These are phyloP conservation scores for Cyclanthera cordifolia DNA, from an alignment of 306 rosid species.

Conservation along the genomic window DNA sequence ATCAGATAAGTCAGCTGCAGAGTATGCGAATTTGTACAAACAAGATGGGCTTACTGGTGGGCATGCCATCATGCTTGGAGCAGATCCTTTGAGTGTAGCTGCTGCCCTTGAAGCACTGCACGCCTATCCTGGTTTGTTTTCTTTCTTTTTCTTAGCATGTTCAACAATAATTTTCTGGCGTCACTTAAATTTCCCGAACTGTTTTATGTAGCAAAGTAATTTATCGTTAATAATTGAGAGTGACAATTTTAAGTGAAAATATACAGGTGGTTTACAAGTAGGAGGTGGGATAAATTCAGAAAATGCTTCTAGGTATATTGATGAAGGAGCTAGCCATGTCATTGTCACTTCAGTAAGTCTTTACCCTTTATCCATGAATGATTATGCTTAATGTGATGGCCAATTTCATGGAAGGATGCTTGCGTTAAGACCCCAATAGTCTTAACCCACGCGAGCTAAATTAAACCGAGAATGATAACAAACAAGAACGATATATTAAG, in stretches of 20 bases:
- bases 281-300: conserved; percentile 96
- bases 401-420: neutral
- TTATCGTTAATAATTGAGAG: neutral
- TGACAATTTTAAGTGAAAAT: too few relatives aligned
- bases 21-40: conserved; percentile 59
- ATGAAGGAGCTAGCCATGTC: conserved; percentile 90
- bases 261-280: conserved; percentile 71
- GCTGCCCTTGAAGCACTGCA: conserved; percentile 74
- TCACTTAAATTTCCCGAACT: neutral
- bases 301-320: conserved; percentile 59
- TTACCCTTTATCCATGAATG: conserved; percentile 6
- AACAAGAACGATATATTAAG: too few relatives aligned
- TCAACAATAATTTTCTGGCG: neutral
- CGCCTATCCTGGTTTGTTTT: conserved; percentile 62
- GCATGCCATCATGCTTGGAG: conserved; percentile 87
- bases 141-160: neutral
- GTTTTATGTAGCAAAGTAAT: too few relatives aligned
- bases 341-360: conserved; percentile 73
- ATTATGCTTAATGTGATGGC: neutral
- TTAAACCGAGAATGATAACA: too few relatives aligned
- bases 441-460: too few relatives aligned
- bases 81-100: conserved; percentile 69
- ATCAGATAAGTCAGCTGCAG: conserved; percentile 80
- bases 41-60: conserved; percentile 74
- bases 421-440: too few relatives aligned